These are phyloP conservation scores for Corylus avellana DNA, from an alignment of 306 rosid genomes.

Conservation along the genomic window DNA sequence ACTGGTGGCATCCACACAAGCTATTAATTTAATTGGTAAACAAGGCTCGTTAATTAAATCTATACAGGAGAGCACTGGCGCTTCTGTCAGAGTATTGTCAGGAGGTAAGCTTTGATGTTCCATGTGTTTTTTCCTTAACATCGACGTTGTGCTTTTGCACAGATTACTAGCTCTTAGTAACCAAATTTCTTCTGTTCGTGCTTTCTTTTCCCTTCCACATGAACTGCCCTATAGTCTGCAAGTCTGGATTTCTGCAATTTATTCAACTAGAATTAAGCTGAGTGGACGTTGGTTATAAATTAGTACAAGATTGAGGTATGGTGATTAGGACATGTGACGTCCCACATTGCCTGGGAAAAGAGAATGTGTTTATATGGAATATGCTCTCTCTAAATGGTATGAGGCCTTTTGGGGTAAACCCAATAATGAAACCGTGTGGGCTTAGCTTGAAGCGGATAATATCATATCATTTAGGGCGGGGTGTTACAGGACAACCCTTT, in stretches of 20 bases:
- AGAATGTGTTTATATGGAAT: too few relatives aligned
- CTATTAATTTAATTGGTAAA: slow-evolving; percentile 93
- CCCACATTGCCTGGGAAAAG: too few relatives aligned
- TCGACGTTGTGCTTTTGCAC: background rate
- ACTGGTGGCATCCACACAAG: slow-evolving; percentile 94
- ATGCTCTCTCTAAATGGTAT: too few relatives aligned
- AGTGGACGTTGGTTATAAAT: too few relatives aligned
- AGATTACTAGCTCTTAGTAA: background rate
- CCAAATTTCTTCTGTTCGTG: background rate
- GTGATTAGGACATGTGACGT: background rate
- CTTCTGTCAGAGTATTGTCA: slow-evolving; percentile 75
- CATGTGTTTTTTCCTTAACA: background rate
- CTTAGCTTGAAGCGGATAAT: too few relatives aligned
- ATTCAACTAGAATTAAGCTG: too few relatives aligned
- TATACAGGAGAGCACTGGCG: slow-evolving; percentile 80
- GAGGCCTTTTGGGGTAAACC: too few relatives aligned
- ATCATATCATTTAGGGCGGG: too few relatives aligned
- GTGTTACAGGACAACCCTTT: background rate
- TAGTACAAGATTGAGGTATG: background rate
- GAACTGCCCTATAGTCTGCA: background rate
- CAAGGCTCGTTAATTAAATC: slow-evolving; percentile 92
- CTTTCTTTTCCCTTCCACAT: background rate
- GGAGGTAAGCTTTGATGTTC: slow-evolving; percentile 57
- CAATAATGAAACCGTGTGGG: too few relatives aligned
- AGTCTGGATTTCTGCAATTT: too few relatives aligned